Conservation (phyloP, 805 yeast genomes). For the Zygosaccharomyces siamensis region DNA sequence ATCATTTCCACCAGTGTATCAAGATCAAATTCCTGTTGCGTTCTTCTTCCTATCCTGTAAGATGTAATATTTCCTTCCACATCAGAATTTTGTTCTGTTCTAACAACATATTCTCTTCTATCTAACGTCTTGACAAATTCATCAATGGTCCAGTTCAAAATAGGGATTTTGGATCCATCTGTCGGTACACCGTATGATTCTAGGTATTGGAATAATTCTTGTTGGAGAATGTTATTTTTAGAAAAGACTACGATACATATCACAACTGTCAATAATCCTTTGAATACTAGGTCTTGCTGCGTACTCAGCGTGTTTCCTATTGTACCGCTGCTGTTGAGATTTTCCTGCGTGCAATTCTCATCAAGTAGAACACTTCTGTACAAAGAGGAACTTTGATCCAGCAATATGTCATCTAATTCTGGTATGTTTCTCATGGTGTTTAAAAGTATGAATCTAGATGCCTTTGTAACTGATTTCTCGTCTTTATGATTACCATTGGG, state of each 20-base stretch:
- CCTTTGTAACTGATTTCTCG: slow-evolving; percentile 13
- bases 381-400: slow-evolving; percentile 11
- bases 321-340: slow-evolving; percentile 13
- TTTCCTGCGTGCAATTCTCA: slow-evolving; percentile 22
- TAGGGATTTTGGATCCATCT: slow-evolving; percentile 27
- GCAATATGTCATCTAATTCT: slow-evolving; percentile 16
- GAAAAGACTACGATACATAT: slow-evolving; percentile 26
- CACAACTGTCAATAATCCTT: slow-evolving; percentile 23
- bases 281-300: slow-evolving; percentile 21
- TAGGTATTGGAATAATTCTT: slow-evolving; percentile 21
- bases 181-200: slow-evolving; percentile 28
- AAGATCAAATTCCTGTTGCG: slow-evolving; percentile 26
- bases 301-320: slow-evolving; percentile 16
- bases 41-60: slow-evolving; percentile 29
- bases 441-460: slow-evolving; percentile 25
- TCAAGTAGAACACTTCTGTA: slow-evolving; percentile 17
- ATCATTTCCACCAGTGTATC: slow-evolving; percentile 21
- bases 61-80: slow-evolving; percentile 18
- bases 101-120: slow-evolving; percentile 23
- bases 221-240: slow-evolving; percentile 26
- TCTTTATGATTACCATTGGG: not conserved
- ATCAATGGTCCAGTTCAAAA: slow-evolving; percentile 20
- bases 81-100: slow-evolving; percentile 25
- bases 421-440: slow-evolving; percentile 15
- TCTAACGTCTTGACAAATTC: slow-evolving; percentile 24